Evolutionary conservation across 148 eudicot genomes (phyloP).

Genomic region (Suaeda aralocaspica): DNA sequence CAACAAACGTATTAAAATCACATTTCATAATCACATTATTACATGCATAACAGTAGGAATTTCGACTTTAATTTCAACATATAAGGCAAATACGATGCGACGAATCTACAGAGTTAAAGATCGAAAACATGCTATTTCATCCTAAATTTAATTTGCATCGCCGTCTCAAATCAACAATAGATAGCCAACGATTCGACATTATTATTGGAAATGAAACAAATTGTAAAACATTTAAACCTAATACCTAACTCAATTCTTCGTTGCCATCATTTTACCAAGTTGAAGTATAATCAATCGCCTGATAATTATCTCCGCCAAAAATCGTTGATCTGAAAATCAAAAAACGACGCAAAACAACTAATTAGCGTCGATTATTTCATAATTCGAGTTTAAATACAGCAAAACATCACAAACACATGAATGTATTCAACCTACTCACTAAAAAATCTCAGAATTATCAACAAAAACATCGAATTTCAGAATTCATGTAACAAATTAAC

Average conservation of each 20-base stretch:
- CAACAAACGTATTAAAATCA: no score
- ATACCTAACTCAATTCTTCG: conserved; percentile 1
- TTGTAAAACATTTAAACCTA: not conserved
- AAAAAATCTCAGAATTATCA: not conserved
- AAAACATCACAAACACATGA: not conserved
- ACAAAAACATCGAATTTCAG: not conserved
- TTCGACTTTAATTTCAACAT: no score
- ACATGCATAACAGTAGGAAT: no score
- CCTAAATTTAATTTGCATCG: not conserved
- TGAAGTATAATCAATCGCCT: not conserved
- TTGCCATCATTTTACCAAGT: not conserved
- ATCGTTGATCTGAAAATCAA: not conserved
- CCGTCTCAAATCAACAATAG: no score
- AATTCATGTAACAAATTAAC: not conserved
- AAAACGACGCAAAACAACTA: not conserved
- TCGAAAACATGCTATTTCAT: no score
- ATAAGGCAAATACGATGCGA: no score
- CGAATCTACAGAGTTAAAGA: no score
- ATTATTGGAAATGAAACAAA: not conserved
- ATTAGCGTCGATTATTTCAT: not conserved
- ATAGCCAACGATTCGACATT: not conserved
- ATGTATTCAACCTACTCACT: not conserved
- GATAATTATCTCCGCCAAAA: not conserved
- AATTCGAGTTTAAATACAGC: not conserved
- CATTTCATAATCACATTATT: no score